A percentile compares a stretch with the other conserved stretches of the same genome.
Conservation (phyloP, 129 eudicot genomes). For the Daucus carota region DNA sequence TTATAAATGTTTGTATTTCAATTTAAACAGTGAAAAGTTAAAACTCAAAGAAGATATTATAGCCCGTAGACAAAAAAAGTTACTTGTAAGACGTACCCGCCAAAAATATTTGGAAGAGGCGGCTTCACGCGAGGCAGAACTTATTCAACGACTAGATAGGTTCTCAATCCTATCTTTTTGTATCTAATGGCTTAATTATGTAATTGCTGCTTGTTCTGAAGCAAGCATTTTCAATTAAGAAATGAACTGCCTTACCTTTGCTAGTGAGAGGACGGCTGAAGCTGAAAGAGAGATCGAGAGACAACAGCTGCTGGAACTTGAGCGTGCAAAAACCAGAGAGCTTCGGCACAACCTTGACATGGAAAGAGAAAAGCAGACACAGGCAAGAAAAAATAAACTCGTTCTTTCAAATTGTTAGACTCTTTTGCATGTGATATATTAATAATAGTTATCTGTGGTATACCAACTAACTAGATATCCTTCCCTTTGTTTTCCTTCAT, state of each 20-base stretch:
- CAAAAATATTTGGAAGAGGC: constrained; percentile 75
- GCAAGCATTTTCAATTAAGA: constrained; percentile 10
- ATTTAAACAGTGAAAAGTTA: constrained; percentile 50
- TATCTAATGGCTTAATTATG: background rate
- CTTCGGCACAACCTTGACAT: constrained; percentile 76
- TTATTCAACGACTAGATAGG: constrained; percentile 93
- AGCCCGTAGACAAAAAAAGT: constrained; percentile 80
- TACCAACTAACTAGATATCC: background rate
- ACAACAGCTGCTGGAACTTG: constrained; percentile 68
- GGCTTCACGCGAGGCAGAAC: constrained; percentile 72
- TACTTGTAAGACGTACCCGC: constrained; percentile 57
- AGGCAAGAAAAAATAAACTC: constrained; percentile 36
- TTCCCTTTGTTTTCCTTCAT: background rate
- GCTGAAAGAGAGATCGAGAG: constrained; percentile 84
- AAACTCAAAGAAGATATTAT: constrained; percentile 70
- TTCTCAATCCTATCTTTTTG: constrained; percentile 15
- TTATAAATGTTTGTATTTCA: background rate
- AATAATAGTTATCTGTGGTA: background rate
- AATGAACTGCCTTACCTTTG: constrained; percentile 8
- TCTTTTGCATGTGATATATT: background rate
- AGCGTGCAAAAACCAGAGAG: constrained; percentile 87
- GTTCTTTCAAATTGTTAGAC: background rate
- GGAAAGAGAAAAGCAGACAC: constrained; percentile 92
- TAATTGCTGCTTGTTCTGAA: background rate
- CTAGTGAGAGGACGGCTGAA: constrained; percentile 72